Base-by-base conservation (phyloP, 2,329 filamentous ascomycete species). In the Endothia cerciana region DNA sequence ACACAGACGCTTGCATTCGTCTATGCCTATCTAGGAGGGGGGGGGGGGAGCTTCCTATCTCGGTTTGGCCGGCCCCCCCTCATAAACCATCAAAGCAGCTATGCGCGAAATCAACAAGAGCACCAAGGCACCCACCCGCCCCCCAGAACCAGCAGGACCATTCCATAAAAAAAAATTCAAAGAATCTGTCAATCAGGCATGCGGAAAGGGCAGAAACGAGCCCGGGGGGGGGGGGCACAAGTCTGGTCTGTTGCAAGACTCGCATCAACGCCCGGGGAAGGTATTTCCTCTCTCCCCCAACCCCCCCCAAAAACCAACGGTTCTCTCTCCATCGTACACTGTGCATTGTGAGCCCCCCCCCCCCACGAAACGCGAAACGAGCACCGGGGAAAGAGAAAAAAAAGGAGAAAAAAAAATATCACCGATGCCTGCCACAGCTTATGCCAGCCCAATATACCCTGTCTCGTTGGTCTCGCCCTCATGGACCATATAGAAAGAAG, bases 401-500 rank as follows among this genome's bases (percentile, higher is more conserved):
- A 22, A 7, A 1, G 8, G 3, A 13, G 19, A 13, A 25, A 49
- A n/a, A 28, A 5, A 10, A 25, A 47, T 22, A 49, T 17, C 47
- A 51, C 51, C 4, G 30, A 13, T 36, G 51, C 6, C 3, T 55
- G 51, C 51, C 51, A 43, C 41, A n/a, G 7, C 41, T 43, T 15
- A 43, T 36, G 51, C 51, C 51, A 22, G 19, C 19, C 51, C 30
- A n/a, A 49, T 59, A 28, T 60, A 55, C 53, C 25, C 63, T 25
- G 33, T 22, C 30, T 40, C 45, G 49, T 60, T 25, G 11, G 22
- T 11, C 28, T 17, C 47, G 47, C 25, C 40, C 22, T 13, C 47
- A 28, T 51, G 33, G 53, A 38, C 55, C 55, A n/a, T 41, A 56
- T 62, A 53, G 45, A 40, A 63, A 41, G 5, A 33, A 51, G 22